phyloP scores from a whole-genome alignment of 1,284 basidiomycete species.

The Ustilago hordei region DNA sequence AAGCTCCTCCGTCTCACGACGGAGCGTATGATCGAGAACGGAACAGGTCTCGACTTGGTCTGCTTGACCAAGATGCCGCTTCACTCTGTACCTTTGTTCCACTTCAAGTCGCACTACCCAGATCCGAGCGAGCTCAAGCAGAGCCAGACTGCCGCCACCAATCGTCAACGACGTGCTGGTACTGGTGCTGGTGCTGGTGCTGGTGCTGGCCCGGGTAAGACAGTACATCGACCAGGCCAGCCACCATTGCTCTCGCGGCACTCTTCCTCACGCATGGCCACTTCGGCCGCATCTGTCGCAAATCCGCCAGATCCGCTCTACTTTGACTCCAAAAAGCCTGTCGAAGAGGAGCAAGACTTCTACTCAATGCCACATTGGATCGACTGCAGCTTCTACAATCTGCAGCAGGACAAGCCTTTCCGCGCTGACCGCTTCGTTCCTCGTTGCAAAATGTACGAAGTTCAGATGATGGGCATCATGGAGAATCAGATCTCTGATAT shows the following conservation, averaged over 20 bases:
- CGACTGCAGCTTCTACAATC: slow-evolving; percentile 68
- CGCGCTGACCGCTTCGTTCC: slow-evolving; percentile 67
- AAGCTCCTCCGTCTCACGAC: slow-evolving; percentile 90
- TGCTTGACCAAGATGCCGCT: slow-evolving; percentile 91
- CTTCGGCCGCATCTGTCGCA: slow-evolving; percentile 8
- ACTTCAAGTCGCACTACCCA: slow-evolving; percentile 59
- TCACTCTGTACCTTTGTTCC: slow-evolving; percentile 77
- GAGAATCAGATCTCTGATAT: slow-evolving; percentile 66
- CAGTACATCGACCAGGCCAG: slow-evolving; percentile 25
- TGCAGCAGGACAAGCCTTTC: slow-evolving; percentile 68
- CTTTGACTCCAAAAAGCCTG: slow-evolving; percentile 49
- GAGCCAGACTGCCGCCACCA: slow-evolving; percentile 16
- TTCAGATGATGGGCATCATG: slow-evolving; percentile 68
- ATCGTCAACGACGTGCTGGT: slow-evolving; percentile 21
- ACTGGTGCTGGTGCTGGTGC: slow-evolving; percentile 22
- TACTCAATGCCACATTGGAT: slow-evolving; percentile 69
- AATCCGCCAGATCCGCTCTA: slow-evolving; percentile 62
- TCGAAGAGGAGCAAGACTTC: slow-evolving; percentile 52
- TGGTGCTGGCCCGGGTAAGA: slow-evolving; percentile 35
- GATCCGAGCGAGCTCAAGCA: slow-evolving; percentile 43
- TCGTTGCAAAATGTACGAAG: slow-evolving; percentile 68
- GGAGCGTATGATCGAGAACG: slow-evolving; percentile 94
- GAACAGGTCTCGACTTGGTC: slow-evolving; percentile 88
- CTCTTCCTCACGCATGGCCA: slow-evolving; percentile 34
- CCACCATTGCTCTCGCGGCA: slow-evolving; percentile 32